Conservation (phyloP, 306 rosid genomes). For the Lathyrus aphaca region DNA sequence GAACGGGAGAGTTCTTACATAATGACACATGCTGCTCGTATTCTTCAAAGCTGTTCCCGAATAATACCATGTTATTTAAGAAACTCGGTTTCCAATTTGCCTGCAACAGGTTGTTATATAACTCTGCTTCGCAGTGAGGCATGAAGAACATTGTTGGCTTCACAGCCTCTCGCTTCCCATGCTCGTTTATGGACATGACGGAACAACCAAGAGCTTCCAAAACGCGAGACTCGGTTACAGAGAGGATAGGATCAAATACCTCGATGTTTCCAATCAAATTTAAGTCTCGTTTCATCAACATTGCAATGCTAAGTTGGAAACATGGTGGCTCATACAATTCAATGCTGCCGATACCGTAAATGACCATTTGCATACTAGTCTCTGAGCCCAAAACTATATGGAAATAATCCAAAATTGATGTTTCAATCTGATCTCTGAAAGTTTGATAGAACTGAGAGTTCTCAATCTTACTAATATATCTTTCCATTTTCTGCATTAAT, state of each 20-base stretch:
- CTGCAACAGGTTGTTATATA: conserved; percentile 76
- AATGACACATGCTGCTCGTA: conserved; percentile 59
- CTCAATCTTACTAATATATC: conserved; percentile 53
- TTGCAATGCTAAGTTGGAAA: conserved; percentile 70
- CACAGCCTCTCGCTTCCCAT: conserved; percentile 61
- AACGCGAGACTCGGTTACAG: conserved; percentile 58
- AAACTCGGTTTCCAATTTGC: conserved; percentile 68
- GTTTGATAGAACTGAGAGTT: conserved; percentile 59
- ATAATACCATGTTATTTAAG: conserved; percentile 59
- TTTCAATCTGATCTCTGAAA: conserved; percentile 54
- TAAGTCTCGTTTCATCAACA: conserved; percentile 57
- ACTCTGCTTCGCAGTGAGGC: conserved; percentile 88
- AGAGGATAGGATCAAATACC: conserved; percentile 88
- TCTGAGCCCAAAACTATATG: conserved; percentile 54
- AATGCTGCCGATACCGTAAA: conserved; percentile 87
- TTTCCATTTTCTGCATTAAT: conserved; percentile 62
- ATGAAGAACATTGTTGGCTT: conserved; percentile 73
- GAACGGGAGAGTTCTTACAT: conserved; percentile 52
- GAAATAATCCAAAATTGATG: conserved; percentile 47
- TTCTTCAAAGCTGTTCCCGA: conserved; percentile 83
- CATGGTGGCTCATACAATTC: conserved; percentile 70
- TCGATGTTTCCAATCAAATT: conserved; percentile 70
- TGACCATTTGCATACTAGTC: conserved; percentile 66
- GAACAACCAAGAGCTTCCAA: conserved; percentile 66
- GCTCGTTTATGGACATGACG: conserved; percentile 68